phyloP scores from a whole-genome alignment of 1,284 basidiomycete species.

The Thecaphora thlaspeos region DNA sequence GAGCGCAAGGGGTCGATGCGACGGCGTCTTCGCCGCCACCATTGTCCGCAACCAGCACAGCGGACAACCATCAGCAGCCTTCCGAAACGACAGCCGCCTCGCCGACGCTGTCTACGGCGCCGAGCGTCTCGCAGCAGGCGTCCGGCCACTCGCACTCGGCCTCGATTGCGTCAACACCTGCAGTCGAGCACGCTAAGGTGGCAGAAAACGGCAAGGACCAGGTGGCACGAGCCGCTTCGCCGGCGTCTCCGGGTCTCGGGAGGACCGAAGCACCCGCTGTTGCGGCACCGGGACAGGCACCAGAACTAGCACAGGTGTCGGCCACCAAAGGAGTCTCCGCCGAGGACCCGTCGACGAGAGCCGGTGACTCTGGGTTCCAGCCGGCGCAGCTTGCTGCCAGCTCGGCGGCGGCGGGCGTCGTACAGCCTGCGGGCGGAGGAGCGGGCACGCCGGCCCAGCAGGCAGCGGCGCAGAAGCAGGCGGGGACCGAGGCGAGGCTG shows the following conservation, averaged over 20 bases:
- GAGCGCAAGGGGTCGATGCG: conserved; percentile 7
- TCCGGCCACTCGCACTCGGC: background rate
- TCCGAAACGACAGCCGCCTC: conserved; percentile 6
- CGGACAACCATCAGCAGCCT: conserved; percentile 11
- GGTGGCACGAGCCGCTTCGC: conserved; percentile 16
- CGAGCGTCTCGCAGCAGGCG: conserved; percentile 2
- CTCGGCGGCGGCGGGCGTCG: conserved; percentile 60
- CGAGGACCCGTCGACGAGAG: too few relatives aligned
- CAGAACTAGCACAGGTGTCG: background rate
- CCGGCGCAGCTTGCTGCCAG: conserved; percentile 52
- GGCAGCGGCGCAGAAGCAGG: conserved; percentile 40
- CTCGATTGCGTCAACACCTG: conserved; percentile 7
- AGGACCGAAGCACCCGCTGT: conserved; percentile 11
- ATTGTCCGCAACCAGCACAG: conserved; percentile 14
- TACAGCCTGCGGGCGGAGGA: conserved; percentile 41
- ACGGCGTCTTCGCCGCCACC: conserved; percentile 12
- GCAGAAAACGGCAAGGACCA: background rate
- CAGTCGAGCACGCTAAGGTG: conserved; percentile 7
- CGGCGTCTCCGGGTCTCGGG: conserved; percentile 29
- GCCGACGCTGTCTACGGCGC: conserved; percentile 10
- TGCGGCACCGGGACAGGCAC: conserved; percentile 7
- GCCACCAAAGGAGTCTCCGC: background rate
- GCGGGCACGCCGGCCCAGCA: conserved; percentile 38
- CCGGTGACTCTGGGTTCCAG: conserved; percentile 32
- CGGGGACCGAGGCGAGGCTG: conserved; percentile 55